A percentile compares a stretch with the other conserved stretches of the same genome.
Evolutionary conservation across 176 grass and related monocot genomes (phyloP).

Genomic region (Guadua angustifolia): DNA sequence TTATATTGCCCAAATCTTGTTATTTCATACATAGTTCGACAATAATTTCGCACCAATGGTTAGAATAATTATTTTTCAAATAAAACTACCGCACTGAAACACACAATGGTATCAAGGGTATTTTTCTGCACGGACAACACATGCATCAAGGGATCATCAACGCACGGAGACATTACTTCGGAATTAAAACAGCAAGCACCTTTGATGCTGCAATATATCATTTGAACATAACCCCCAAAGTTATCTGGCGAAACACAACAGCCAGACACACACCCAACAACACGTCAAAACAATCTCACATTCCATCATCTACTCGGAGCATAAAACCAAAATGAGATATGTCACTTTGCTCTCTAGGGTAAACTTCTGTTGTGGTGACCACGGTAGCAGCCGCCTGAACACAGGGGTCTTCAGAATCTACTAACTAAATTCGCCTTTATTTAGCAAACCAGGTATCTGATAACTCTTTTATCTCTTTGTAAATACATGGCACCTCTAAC

Average conservation of each 20-base stretch:
- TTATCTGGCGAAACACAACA: conserved; percentile 41
- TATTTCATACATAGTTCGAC: background rate
- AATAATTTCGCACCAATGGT: background rate
- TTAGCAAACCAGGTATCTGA: conserved; percentile 56
- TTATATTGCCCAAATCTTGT: too few species aligned
- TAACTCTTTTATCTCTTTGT: conserved; percentile 57
- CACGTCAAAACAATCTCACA: conserved; percentile 38
- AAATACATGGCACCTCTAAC: conserved; percentile 57
- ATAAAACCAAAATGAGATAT: conserved; percentile 36
- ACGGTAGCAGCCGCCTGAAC: conserved; percentile 30
- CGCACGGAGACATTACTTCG: background rate
- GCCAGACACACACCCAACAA: conserved; percentile 49
- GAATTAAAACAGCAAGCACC: conserved; percentile 42
- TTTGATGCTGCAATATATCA: conserved; percentile 50
- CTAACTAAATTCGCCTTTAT: conserved; percentile 62
- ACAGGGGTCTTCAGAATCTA: conserved; percentile 36
- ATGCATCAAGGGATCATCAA: background rate
- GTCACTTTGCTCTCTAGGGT: conserved; percentile 33
- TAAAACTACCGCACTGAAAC: background rate
- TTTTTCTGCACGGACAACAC: background rate
- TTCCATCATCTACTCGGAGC: conserved; percentile 34
- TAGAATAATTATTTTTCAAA: background rate
- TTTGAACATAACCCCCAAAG: conserved; percentile 22
- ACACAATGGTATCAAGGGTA: background rate
- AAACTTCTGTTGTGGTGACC: conserved; percentile 28